Conservation (phyloP, 164 flowering plant genomes). For the Stephania yunnanensis region DNA sequence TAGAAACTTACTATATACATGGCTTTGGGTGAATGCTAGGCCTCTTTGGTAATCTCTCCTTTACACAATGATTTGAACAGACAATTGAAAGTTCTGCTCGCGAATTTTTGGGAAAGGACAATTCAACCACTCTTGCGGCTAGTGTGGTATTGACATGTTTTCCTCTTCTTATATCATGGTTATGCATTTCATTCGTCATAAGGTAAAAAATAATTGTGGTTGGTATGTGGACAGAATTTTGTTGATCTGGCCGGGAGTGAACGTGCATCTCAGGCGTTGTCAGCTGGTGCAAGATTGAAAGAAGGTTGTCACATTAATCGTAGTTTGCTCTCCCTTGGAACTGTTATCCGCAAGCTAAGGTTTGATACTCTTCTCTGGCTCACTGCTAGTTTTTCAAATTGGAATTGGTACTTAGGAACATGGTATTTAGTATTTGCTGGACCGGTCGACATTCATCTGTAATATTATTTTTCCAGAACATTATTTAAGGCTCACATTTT, state of each 20-base stretch:
- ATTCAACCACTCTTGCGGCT: constrained; percentile 68
- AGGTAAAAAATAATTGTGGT: background rate
- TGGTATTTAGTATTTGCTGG: background rate
- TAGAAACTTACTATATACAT: constrained; percentile 3
- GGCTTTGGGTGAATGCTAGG: background rate
- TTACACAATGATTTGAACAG: constrained; percentile 30
- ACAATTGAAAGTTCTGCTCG: constrained; percentile 81
- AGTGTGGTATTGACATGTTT: constrained; percentile 56
- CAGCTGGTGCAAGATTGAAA: constrained; percentile 82
- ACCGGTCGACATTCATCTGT: background rate
- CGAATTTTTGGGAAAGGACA: constrained; percentile 38
- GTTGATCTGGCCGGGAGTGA: constrained; percentile 99
- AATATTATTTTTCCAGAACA: too few species aligned
- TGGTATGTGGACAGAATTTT: constrained; percentile 54
- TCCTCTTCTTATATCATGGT: background rate
- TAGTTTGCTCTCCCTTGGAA: constrained; percentile 85
- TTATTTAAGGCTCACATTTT: background rate
- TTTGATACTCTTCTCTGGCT: constrained; percentile 13
- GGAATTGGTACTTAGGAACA: background rate
- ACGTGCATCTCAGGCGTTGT: constrained; percentile 85
- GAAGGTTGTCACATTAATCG: constrained; percentile 98
- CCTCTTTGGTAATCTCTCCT: background rate
- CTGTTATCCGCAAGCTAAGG: constrained; percentile 95
- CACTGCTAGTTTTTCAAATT: background rate
- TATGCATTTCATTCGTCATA: background rate